Conservation (phyloP, 176 grass and related monocot genomes). For the Coix lacrymajobi region DNA sequence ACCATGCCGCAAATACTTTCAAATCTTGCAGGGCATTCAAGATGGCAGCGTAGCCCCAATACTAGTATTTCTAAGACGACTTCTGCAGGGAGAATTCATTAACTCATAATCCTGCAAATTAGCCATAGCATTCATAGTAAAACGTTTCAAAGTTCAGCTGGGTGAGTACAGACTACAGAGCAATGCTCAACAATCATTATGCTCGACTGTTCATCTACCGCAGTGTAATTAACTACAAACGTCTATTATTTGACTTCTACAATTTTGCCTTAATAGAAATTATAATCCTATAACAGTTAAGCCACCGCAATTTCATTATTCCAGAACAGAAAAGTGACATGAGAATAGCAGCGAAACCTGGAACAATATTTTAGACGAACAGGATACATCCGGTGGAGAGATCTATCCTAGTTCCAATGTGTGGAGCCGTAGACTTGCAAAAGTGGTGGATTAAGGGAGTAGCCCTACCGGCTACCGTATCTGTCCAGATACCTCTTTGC, state of each 20-base stretch:
- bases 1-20: constrained; percentile 22
- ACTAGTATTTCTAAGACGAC: neutral
- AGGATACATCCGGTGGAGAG: neutral
- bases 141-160: neutral
- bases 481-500: neutral
- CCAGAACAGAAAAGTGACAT: neutral
- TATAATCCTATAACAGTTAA: constrained; percentile 1
- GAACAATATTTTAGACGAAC: neutral
- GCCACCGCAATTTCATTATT: neutral
- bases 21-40: constrained; percentile 20
- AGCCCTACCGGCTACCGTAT: neutral
- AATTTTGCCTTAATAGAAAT: neutral
- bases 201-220: neutral
- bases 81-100: neutral
- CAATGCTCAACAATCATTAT: neutral
- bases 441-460: neutral
- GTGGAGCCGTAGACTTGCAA: neutral
- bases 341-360: neutral
- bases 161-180: neutral
- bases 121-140: neutral
- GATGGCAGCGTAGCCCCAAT: neutral
- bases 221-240: neutral
- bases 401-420: neutral
- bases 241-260: neutral
- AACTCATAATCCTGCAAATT: neutral